Percentiles rank a stretch among this genome's conserved stretches.
phyloP scores from a whole-genome alignment of 495 filamentous ascomycete genomes.

The Bombardia bombarda region DNA sequence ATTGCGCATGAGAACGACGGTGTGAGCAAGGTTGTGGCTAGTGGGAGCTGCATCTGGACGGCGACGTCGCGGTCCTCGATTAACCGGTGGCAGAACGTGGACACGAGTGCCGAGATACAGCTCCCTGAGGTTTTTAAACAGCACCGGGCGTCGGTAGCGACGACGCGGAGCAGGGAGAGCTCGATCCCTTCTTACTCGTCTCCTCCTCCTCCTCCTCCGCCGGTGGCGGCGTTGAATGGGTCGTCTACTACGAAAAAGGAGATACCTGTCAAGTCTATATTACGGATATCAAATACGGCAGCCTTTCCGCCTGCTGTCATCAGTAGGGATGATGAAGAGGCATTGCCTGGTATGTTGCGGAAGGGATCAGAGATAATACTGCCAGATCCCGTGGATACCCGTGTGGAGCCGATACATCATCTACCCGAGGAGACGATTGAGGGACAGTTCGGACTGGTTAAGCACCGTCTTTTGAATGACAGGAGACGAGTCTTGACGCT shows the following conservation, averaged over 20 bases:
- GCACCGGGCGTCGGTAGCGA: slow-evolving; percentile 43
- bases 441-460: slow-evolving; percentile 91
- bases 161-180: slow-evolving; percentile 25
- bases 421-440: slow-evolving; percentile 81
- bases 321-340: slow-evolving; percentile 32
- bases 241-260: slow-evolving; percentile 47
- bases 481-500: slow-evolving; percentile 79
- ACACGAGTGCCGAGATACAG: slow-evolving; percentile 53
- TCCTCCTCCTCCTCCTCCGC: too few relatives aligned
- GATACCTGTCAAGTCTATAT: slow-evolving; percentile 65
- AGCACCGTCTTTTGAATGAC: slow-evolving; percentile 87
- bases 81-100: slow-evolving; percentile 86
- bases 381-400: slow-evolving; percentile 48
- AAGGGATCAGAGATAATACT: slow-evolving; percentile 54
- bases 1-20: slow-evolving; percentile 86
- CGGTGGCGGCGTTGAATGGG: slow-evolving; percentile 23
- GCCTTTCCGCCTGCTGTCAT: slow-evolving; percentile 52
- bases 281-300: slow-evolving; percentile 78
- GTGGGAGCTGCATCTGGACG: slow-evolving; percentile 82
- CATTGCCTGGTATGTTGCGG: slow-evolving; percentile 36
- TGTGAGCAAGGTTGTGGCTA: slow-evolving; percentile 75
- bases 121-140: slow-evolving; percentile 47
- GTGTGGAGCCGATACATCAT: slow-evolving; percentile 60
- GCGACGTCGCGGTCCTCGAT: slow-evolving; percentile 91
- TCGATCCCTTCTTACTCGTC: slow-evolving; percentile 8